Evolutionary conservation across 169 alveolate species (phyloP).

Genomic region (Plasmodium gonderi): DNA sequence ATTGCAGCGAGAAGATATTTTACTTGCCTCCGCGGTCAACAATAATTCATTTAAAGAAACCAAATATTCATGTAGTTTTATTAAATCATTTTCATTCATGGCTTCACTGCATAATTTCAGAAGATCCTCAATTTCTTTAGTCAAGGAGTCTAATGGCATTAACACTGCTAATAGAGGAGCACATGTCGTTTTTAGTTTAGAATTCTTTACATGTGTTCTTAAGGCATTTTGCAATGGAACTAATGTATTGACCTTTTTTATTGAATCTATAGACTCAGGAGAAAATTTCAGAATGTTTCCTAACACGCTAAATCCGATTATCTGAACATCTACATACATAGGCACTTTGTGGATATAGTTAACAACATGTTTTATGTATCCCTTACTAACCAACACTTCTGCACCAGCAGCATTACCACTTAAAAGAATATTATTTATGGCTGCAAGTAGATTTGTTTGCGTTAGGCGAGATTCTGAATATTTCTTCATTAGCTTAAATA

Average conservation of each 20-base stretch:
- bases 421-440: constrained; percentile 83
- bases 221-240: constrained; percentile 82
- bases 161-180: constrained; percentile 90
- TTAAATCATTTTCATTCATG: constrained; percentile 77
- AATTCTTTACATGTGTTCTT: constrained; percentile 89
- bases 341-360: constrained; percentile 87
- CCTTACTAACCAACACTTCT: constrained; percentile 82
- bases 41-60: constrained; percentile 82
- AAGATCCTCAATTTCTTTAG: constrained; percentile 86
- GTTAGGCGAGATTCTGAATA: constrained; percentile 89
- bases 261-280: constrained; percentile 77
- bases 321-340: constrained; percentile 89
- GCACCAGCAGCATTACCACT: constrained; percentile 82
- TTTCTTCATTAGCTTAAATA: constrained; percentile 86
- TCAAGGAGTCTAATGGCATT: constrained; percentile 92
- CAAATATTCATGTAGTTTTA: constrained; percentile 77
- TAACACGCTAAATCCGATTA: constrained; percentile 87
- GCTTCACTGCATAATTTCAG: constrained; percentile 84
- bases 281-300: constrained; percentile 80
- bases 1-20: constrained; percentile 80
- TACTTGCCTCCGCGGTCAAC: constrained; percentile 81
- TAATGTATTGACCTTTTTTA: constrained; percentile 77
- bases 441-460: constrained; percentile 86
- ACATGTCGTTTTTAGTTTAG: constrained; percentile 86
- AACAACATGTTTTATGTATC: constrained; percentile 84